Evolutionary conservation across 108 stramenopile genomes (phyloP), one percentile per base, ranked within the genome.

Genomic region (Epithemia pelagica): DNA sequence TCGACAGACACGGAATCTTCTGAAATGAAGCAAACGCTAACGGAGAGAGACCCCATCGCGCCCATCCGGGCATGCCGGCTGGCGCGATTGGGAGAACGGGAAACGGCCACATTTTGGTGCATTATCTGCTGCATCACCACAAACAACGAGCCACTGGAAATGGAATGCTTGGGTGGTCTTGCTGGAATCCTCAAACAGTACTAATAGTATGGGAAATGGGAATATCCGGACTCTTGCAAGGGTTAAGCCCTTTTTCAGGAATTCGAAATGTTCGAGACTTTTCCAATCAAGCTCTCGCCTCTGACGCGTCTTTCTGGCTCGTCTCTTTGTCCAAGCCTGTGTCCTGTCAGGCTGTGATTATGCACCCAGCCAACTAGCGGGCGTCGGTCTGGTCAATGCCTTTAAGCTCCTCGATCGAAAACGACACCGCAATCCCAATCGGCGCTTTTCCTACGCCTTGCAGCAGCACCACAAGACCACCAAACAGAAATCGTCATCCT

Each of bases 291-390:
- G 80, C 78, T 2, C 54, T 95, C 23, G 88, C 89, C n/a, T 64
- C 91, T 52, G 90, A 96, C 58, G 82, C 90, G 0, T 84, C 88
- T 31, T 92, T 85, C 20, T 91, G 92, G 91, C 77, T 15, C 75
- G 92, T 52, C 81, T 95, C 61, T 97, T 97, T 66, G 86, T 97
- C 0, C 93, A 96, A 66, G 86, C 95, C 51, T 97, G 96, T 66
- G 80, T 96, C 0, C 65, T 99, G 28, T 74, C 92, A 30, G 98
- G 98, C n/a, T 98, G 97, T 58, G 98, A 99, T 78, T 99, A 99
- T 72, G 77, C 91, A 0, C 74, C 82, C 5, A 82, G 82, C 56
- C 62, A 74, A 19, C 59, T 98, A 20, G 71, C 82, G 8, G 95
- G 96, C 28, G 73, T 98, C 19, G 98, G 97, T n/a, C 72, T 93